These are phyloP conservation scores for Alopecurus myosuroides DNA, from an alignment of 176 grass and related monocot species.

Conservation along the genomic window DNA sequence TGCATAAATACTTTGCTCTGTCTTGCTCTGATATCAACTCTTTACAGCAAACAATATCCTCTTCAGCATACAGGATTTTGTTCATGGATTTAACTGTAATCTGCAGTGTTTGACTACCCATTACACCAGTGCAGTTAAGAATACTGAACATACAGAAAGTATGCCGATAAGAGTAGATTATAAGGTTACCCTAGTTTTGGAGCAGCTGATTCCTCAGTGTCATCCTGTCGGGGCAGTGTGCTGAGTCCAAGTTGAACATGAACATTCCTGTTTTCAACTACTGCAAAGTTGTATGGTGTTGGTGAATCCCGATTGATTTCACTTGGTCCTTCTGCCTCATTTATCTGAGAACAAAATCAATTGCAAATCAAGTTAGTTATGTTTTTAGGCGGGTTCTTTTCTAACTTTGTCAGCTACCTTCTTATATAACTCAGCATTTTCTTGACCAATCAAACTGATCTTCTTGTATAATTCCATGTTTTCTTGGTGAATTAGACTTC, in stretches of 20 bases:
- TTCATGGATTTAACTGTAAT: constrained; percentile 48
- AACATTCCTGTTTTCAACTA: constrained; percentile 48
- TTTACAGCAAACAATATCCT: constrained; percentile 15
- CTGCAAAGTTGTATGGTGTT: constrained; percentile 48
- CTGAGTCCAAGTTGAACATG: constrained; percentile 61
- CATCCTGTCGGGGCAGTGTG: constrained; percentile 35
- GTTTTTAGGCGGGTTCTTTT: not conserved
- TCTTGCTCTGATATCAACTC: constrained; percentile 25
- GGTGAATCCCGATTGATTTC: constrained; percentile 33
- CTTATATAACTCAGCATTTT: constrained; percentile 65
- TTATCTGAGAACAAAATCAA: constrained; percentile 30
- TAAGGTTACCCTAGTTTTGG: constrained; percentile 55
- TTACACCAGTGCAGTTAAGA: constrained; percentile 16
- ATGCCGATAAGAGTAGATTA: not conserved
- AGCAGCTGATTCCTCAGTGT: constrained; percentile 3
- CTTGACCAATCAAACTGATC: constrained; percentile 53
- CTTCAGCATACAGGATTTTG: constrained; percentile 4
- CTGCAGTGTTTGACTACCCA: constrained; percentile 26
- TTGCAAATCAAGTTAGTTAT: constrained; percentile 2
- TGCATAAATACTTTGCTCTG: constrained; percentile 7
- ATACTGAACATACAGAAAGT: constrained; percentile 6
- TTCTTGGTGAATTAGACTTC: constrained; percentile 71
- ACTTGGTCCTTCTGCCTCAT: constrained; percentile 44
- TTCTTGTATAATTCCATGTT: constrained; percentile 80
- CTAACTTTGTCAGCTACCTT: constrained; percentile 45